phyloP scores from a whole-genome alignment of 2,329 filamentous ascomycete species.

The Trichoderma simmonsii region DNA sequence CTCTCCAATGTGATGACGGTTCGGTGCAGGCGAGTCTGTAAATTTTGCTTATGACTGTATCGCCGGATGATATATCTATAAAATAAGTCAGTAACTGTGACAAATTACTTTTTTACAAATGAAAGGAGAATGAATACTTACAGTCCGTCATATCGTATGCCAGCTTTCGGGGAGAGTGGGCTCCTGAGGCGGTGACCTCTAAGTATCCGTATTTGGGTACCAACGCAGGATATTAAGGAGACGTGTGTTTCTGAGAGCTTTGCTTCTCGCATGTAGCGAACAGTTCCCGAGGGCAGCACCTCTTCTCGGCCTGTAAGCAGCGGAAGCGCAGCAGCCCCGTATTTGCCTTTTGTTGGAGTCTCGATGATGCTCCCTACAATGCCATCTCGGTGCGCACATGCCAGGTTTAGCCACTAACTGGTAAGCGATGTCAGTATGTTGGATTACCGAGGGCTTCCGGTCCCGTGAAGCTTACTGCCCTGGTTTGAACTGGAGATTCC shows the following conservation, averaged over 20 bases:
- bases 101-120: no score
- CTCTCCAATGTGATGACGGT: conserved; percentile 48
- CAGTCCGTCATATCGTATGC: conserved; percentile 58
- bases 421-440: not conserved
- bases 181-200: conserved; percentile 51
- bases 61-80: conserved; percentile 48
- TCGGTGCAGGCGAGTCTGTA: conserved; percentile 39
- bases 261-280: conserved; percentile 47
- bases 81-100: not conserved
- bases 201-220: conserved; percentile 50
- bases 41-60: conserved; percentile 45
- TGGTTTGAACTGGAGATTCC: conserved; percentile 41
- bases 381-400: conserved; percentile 55
- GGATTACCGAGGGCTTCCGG: no score
- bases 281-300: conserved; percentile 29
- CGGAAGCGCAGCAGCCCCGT: conserved; percentile 47
- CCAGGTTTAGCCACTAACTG: conserved; percentile 58
- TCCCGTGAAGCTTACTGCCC: conserved; percentile 44
- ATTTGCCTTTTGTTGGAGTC: conserved; percentile 44
- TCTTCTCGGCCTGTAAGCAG: conserved; percentile 52
- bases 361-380: conserved; percentile 47
- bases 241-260: conserved; percentile 45
- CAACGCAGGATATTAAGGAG: conserved; percentile 47
- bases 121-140: conserved; percentile 32
- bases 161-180: conserved; percentile 48